These are phyloP conservation scores for Leptographium flavum DNA, from an alignment of 2,329 filamentous ascomycete genomes.

Conservation along the genomic window DNA sequence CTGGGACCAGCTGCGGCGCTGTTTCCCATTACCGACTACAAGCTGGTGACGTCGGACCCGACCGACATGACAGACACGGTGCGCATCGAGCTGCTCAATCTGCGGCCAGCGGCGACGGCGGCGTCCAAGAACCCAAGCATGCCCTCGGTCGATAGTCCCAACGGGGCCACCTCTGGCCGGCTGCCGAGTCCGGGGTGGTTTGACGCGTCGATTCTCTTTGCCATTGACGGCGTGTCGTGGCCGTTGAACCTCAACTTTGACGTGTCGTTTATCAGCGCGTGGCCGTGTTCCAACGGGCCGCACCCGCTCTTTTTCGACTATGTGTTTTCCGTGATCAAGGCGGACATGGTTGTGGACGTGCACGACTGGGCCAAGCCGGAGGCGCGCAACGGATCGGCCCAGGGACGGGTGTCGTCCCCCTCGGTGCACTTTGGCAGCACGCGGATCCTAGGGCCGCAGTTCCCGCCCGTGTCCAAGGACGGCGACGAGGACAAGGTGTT, in stretches of 20 bases:
- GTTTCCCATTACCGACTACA: constrained; percentile 56
- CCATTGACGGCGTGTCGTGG: constrained; percentile 48
- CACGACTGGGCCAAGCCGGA: constrained; percentile 45
- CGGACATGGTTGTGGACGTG: constrained; percentile 51
- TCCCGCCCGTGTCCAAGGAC: constrained; percentile 14
- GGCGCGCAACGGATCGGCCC: constrained; percentile 4
- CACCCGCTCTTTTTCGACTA: constrained; percentile 65
- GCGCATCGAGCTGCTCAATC: constrained; percentile 52
- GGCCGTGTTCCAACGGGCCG: constrained; percentile 48
- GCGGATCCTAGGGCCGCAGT: constrained; percentile 7
- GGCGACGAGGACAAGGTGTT: constrained; percentile 51
- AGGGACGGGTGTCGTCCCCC: constrained; percentile 9
- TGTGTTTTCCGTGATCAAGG: constrained; percentile 40
- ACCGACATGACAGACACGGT: constrained; percentile 50
- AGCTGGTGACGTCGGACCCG: constrained; percentile 40
- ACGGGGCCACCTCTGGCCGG: neutral
- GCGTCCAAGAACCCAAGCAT: neutral
- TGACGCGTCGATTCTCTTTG: constrained; percentile 49
- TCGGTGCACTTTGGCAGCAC: constrained; percentile 8
- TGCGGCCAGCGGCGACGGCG: constrained; percentile 22
- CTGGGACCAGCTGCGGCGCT: constrained; percentile 47
- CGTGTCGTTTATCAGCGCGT: constrained; percentile 51
- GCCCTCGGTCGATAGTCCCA: neutral
- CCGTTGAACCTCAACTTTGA: constrained; percentile 48
- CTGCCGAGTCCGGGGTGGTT: constrained; percentile 25